Base-by-base conservation (phyloP, 129 eudicot species). In the Flaveria bidentis region DNA sequence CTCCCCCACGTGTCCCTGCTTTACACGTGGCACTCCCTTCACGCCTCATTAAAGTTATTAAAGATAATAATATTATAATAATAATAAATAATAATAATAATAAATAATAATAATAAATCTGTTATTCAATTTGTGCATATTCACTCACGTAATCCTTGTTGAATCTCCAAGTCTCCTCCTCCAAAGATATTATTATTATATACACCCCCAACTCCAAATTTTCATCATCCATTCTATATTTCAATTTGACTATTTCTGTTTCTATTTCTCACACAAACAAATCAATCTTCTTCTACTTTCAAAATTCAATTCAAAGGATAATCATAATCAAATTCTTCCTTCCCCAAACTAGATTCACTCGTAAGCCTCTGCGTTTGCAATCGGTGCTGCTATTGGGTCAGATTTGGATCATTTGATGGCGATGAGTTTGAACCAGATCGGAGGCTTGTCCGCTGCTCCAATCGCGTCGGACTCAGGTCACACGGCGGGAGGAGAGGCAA, bases 381-480 rank as follows among this genome's bases (percentile, higher is more conserved):
- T 72, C 30, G n/a, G 45, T 30, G 50, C 3, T 42, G 30, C 6
- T 36, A 42, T 61, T 20, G 18, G 44, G 23, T 51, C 15, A 15
- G 26, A 63, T 63, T 39, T 1, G 15, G 15, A 9, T 25, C 2
- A 15, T 25, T 6, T 53, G 3, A 93, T 88, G 98, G 98, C 97
- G 75, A 90, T 93, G 97, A 85, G 88, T 69, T 75, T 93, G 76
- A 89, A 84, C 76, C 98, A 90, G 88, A 89, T 93, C 77, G 96
- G 93, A 78, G 88, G 80, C 0, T 79, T 90, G 0, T 62, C 97
- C 18, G 92, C 81, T 4, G 23, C 89, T 1, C 85, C 79, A 23
- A 17, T 86, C 9, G 0, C 84, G 6, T 49, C 84, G 23, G 96
- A 90, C 12, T 71, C 88, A 0, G 75, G 73, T 17, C 71, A 69